Conservation (phyloP, 1,284 basidiomycete genomes). For the Cutaneotrichosporon sp. region DNA sequence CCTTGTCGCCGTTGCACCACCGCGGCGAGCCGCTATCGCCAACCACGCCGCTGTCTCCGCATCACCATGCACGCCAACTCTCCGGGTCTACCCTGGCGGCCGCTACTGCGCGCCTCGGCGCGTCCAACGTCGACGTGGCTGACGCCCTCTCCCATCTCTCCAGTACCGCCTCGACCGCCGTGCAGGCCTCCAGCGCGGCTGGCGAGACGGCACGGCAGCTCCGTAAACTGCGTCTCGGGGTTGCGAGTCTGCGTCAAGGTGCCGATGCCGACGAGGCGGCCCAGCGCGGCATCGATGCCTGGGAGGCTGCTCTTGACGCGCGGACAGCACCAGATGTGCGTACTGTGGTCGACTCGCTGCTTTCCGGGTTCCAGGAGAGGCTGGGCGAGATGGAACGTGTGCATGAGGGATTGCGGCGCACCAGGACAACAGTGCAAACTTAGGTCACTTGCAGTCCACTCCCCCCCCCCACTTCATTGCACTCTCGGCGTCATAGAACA, state of each 20-base stretch:
- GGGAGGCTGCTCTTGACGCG: slow-evolving; percentile 4
- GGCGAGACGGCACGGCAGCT: neutral
- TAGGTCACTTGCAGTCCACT: too few relatives aligned
- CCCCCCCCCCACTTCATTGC: too few relatives aligned
- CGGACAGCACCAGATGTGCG: slow-evolving; percentile 2
- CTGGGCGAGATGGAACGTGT: slow-evolving; percentile 4
- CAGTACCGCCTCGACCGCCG: neutral
- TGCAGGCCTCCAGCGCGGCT: neutral
- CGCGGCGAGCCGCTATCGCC: neutral
- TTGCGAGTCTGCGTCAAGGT: slow-evolving; percentile 5
- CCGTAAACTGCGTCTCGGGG: slow-evolving; percentile 9
- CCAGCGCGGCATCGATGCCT: slow-evolving; percentile 8
- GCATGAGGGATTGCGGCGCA: neutral
- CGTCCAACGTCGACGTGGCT: neutral
- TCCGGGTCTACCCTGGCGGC: neutral
- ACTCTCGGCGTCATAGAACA: neutral
- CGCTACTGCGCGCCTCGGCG: neutral
- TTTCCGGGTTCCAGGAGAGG: slow-evolving; percentile 14
- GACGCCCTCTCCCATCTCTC: neutral
- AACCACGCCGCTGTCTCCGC: neutral
- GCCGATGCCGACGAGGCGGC: slow-evolving; percentile 12
- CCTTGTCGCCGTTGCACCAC: neutral
- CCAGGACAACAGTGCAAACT: too few relatives aligned
- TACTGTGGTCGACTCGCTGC: neutral
- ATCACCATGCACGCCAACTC: neutral